Conservation (phyloP, 2,329 filamentous ascomycete species). For the Anthostomella pinea region DNA sequence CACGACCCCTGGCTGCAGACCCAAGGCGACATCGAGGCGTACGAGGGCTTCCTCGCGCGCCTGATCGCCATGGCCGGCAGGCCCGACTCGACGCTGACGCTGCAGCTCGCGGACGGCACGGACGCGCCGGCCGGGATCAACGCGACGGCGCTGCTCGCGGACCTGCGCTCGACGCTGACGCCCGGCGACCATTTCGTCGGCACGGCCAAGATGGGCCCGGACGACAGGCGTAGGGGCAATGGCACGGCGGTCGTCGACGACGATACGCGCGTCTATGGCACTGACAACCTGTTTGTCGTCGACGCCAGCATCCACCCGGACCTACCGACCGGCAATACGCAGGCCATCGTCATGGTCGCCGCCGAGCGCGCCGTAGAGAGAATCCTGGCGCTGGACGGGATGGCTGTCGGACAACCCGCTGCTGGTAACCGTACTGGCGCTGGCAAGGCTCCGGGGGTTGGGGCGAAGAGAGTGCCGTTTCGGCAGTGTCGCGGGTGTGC, state of each 20-base stretch:
- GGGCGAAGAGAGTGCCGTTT: too few species aligned
- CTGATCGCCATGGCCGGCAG: constrained; percentile 11
- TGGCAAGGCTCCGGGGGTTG: too few species aligned
- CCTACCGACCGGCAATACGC: constrained; percentile 65
- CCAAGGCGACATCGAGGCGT: constrained; percentile 12
- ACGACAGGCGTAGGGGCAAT: constrained; percentile 48
- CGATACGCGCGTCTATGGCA: constrained; percentile 64
- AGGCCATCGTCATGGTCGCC: constrained; percentile 39
- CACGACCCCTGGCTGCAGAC: constrained; percentile 14
- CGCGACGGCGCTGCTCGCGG: constrained; percentile 6
- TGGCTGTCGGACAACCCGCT: too few species aligned
- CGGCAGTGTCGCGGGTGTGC: too few species aligned
- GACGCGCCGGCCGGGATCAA: constrained; percentile 8
- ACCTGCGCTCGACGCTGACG: constrained; percentile 13
- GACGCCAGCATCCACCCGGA: constrained; percentile 69
- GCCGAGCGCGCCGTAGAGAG: constrained; percentile 37
- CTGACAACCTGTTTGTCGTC: constrained; percentile 66
- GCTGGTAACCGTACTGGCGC: too few species aligned
- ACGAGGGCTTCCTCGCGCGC: constrained; percentile 11
- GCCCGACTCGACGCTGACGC: constrained; percentile 10
- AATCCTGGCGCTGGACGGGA: constrained; percentile 35
- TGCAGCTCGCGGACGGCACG: constrained; percentile 11
- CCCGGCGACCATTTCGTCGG: too few species aligned
- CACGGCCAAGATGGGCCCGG: constrained; percentile 58
- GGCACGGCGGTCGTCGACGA: constrained; percentile 62